These are phyloP conservation scores for Sisymbrium altissimum DNA, from an alignment of 345 rosid genomes.

Conservation along the genomic window DNA sequence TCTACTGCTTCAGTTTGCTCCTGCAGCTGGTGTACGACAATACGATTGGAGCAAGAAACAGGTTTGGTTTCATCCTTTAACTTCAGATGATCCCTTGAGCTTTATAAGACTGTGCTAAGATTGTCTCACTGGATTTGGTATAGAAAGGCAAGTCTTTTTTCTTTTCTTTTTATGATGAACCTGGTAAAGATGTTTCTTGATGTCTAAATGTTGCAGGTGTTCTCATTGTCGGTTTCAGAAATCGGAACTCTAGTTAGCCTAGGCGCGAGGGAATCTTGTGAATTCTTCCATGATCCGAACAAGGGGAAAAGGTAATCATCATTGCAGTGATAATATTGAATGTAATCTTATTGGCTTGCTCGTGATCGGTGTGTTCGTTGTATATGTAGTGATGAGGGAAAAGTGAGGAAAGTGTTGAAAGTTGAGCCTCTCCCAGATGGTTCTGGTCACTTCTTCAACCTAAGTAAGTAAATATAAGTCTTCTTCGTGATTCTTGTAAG, in stretches of 20 bases:
- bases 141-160: background rate
- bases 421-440: conserved; percentile 96
- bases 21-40: conserved; percentile 64
- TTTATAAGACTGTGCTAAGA: background rate
- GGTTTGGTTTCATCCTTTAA: conserved; percentile 34
- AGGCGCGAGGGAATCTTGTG: conserved; percentile 69
- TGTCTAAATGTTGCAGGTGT: conserved; percentile 48
- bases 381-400: conserved; percentile 74
- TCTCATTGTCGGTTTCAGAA: conserved; percentile 84
- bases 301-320: conserved; percentile 72
- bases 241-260: conserved; percentile 68
- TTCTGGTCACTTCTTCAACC: conserved; percentile 89
- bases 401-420: conserved; percentile 87
- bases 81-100: background rate
- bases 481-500: conserved; percentile 21
- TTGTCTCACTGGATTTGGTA: background rate
- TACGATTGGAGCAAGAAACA: conserved; percentile 97
- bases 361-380: conserved; percentile 15
- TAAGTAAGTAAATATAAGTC: conserved; percentile 51
- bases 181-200: background rate
- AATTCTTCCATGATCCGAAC: conserved; percentile 84
- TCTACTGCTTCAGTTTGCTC: conserved; percentile 80
- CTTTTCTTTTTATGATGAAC: background rate
- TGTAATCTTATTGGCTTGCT: background rate
- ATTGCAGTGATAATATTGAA: background rate